These are phyloP conservation scores for Phanerodontia chrysosporium DNA, from an alignment of 768 basidiomycete genomes.

Conservation along the genomic window DNA sequence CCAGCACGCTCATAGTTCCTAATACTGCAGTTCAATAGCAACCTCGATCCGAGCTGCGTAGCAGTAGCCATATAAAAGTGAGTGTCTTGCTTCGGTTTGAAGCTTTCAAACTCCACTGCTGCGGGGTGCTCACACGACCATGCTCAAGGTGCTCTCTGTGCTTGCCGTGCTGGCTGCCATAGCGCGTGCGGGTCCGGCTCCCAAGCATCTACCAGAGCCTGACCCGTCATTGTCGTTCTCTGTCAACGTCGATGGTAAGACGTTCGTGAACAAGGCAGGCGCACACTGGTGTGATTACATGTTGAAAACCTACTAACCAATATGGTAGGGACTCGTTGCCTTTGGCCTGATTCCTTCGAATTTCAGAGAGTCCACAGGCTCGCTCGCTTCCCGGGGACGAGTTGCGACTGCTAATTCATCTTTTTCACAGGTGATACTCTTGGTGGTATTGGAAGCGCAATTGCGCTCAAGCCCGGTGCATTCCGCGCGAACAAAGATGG, in stretches of 20 bases:
- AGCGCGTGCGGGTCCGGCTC: no score
- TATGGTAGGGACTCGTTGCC: constrained; percentile 46
- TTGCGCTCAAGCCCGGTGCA: constrained; percentile 48
- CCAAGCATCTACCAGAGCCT: no score
- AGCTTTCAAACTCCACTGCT: neutral
- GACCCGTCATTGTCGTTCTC: constrained; percentile 24
- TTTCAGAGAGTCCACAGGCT: constrained; percentile 46
- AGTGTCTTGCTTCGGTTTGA: neutral
- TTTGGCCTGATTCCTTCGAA: constrained; percentile 61
- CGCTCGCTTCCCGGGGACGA: neutral
- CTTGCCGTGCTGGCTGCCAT: neutral
- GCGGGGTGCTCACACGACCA: neutral
- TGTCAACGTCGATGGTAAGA: constrained; percentile 33
- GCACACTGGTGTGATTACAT: neutral
- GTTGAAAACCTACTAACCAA: neutral
- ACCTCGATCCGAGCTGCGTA: neutral
- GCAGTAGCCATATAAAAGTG: neutral
- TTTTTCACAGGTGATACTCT: constrained; percentile 53
- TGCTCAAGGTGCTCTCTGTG: neutral
- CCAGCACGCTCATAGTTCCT: no score
- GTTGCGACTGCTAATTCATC: no score
- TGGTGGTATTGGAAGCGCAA: constrained; percentile 61
- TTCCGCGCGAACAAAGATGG: constrained; percentile 35
- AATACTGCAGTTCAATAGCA: neutral
- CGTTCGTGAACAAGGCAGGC: constrained; percentile 43